phyloP scores from a whole-genome alignment of 192 early-diverging fungal genomes.

The Coemansia sp. region DNA sequence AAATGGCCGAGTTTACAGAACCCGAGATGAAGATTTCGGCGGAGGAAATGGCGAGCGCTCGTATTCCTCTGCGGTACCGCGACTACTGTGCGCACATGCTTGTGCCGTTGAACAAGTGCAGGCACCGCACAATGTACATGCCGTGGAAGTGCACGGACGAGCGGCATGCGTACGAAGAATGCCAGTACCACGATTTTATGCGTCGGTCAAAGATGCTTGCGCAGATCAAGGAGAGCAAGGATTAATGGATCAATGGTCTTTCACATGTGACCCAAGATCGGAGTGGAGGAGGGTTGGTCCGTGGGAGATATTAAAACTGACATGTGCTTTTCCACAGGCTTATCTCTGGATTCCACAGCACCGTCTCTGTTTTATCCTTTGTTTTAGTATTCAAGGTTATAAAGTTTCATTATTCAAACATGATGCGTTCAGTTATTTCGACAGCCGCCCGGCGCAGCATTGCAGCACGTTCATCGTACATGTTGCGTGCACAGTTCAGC shows the following conservation, averaged over 20 bases:
- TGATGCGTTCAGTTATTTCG: slow-evolving; percentile 13
- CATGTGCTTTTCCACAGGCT: not conserved
- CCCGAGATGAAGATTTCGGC: slow-evolving; percentile 83
- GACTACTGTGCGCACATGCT: slow-evolving; percentile 94
- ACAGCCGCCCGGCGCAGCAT: not conserved
- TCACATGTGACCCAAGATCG: not conserved
- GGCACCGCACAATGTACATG: slow-evolving; percentile 76
- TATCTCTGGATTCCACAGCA: not conserved
- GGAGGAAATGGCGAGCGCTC: slow-evolving; percentile 78
- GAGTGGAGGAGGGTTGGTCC: not conserved
- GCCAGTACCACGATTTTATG: slow-evolving; percentile 88
- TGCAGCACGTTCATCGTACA: not conserved
- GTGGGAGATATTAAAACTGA: not conserved
- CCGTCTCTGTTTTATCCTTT: not conserved
- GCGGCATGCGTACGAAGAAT: slow-evolving; percentile 86
- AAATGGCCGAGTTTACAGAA: slow-evolving; percentile 42
- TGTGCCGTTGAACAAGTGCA: slow-evolving; percentile 89
- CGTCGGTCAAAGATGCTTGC: slow-evolving; percentile 46
- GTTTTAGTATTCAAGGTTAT: not conserved
- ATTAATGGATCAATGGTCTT: not conserved
- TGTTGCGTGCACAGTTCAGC: no score
- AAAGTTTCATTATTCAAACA: not conserved
- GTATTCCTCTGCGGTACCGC: slow-evolving; percentile 81
- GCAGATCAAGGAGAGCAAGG: slow-evolving; percentile 31
- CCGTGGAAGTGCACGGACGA: slow-evolving; percentile 95